These are phyloP conservation scores for Candida manassasensis DNA, from an alignment of 805 yeast species.

Conservation along the genomic window DNA sequence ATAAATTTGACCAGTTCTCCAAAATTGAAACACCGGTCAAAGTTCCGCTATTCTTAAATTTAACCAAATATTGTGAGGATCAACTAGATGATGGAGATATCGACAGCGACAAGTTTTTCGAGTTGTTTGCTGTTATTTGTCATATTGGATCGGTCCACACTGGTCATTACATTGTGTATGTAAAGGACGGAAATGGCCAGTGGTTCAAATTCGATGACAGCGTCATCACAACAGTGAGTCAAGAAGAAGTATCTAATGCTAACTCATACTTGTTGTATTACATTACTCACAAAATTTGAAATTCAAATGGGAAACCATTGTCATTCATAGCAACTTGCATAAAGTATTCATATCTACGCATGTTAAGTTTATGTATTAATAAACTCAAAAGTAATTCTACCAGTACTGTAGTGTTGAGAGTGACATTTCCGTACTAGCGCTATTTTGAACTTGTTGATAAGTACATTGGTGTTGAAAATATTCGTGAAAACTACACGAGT, in stretches of 20 bases:
- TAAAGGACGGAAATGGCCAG: constrained; percentile 64
- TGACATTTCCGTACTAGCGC: too few relatives aligned
- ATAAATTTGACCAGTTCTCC: constrained; percentile 48
- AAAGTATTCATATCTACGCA: too few relatives aligned
- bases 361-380: too few relatives aligned
- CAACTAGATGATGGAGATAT: constrained; percentile 32
- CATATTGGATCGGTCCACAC: constrained; percentile 93
- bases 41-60: constrained; percentile 69
- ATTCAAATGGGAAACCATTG: too few relatives aligned
- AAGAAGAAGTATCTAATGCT: constrained; percentile 59
- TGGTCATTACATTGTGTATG: constrained; percentile 85
- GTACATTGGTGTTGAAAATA: too few relatives aligned
- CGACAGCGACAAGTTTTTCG: constrained; percentile 49
- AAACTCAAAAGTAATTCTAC: too few relatives aligned
- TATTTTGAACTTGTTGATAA: too few relatives aligned
- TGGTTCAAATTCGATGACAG: constrained; percentile 96
- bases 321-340: too few relatives aligned
- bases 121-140: constrained; percentile 79
- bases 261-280: constrained; percentile 81
- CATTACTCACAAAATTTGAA: constrained; percentile 44
- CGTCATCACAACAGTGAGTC: constrained; percentile 61
- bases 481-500: too few relatives aligned
- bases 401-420: too few relatives aligned
- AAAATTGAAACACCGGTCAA: constrained; percentile 74
- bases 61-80: constrained; percentile 54